Conservation (phyloP, 2,329 filamentous ascomycete species). For the Fusarium sp. region DNA sequence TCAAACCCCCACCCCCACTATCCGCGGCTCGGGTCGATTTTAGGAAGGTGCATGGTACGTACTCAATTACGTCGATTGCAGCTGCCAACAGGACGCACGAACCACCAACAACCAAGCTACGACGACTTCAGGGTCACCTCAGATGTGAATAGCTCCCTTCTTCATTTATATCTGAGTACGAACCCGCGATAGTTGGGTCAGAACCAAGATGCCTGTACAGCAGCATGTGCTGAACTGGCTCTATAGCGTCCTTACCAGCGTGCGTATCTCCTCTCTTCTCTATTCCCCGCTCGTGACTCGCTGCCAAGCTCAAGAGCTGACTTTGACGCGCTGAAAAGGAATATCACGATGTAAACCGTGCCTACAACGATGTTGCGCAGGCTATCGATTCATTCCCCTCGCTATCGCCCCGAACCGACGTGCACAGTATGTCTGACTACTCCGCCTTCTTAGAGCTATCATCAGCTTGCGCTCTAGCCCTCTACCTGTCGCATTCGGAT, state of each 20-base stretch:
- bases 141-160: slow-evolving; percentile 32
- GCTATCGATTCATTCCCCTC: slow-evolving; percentile 83
- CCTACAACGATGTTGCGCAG: slow-evolving; percentile 91
- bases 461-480: slow-evolving; percentile 25
- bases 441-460: slow-evolving; percentile 66
- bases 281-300: slow-evolving; percentile 18
- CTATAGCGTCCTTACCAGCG: slow-evolving; percentile 87
- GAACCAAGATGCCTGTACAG: slow-evolving; percentile 74
- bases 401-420: slow-evolving; percentile 88
- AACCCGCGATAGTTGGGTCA: background rate
- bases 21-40: slow-evolving; percentile 32
- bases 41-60: slow-evolving; percentile 41
- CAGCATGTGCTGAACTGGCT: slow-evolving; percentile 96
- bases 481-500: slow-evolving; percentile 17
- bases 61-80: slow-evolving; percentile 41
- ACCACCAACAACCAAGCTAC: slow-evolving; percentile 35
- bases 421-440: slow-evolving; percentile 78
- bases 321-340: slow-evolving; percentile 69
- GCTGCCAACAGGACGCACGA: slow-evolving; percentile 31
- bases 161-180: background rate
- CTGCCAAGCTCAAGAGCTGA: slow-evolving; percentile 20
- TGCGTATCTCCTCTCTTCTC: slow-evolving; percentile 55
- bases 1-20: slow-evolving; percentile 35
- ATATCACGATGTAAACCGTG: slow-evolving; percentile 92
- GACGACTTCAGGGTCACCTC: slow-evolving; percentile 32